Base-by-base conservation (phyloP, 768 basidiomycete species). In the Mycena amicta region DNA sequence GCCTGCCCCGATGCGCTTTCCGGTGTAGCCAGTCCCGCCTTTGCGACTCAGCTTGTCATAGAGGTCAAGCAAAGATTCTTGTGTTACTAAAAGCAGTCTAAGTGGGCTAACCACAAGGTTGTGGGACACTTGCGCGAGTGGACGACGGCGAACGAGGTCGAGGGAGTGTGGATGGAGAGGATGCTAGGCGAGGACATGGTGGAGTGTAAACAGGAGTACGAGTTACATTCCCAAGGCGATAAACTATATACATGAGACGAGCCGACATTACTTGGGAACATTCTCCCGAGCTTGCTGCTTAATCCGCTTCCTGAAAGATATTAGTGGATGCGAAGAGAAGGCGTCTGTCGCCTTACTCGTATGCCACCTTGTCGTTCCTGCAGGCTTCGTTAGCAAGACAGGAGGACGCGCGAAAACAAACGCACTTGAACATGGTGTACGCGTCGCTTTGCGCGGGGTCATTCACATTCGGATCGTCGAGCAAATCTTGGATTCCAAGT, bases 361-460 rank as follows among this genome's bases (percentile, higher is more conserved):
- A 98, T 27, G 93, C 94, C 20, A 80, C 76, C 67, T 92, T 92
- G 77, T 98, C 96, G 69, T 95, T 98, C 80, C 95, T 97, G 50
- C 28, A 13, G 45, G 8, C 59, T 69, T 29, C 69, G 55, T 43
- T 33, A 30, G 50, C 22, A 31, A 28, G 53, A 59, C 15, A 30
- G 26, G 13, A 43, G 27, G 53, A 28, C n/a, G 23, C 41, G 39
- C 45, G 18, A 33, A 45, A 41, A 23, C 25, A 3, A 23, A 78
- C 93, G 67, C 66, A 96, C 95, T 96, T 97, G 83, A 95, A 98
- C 88, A 97, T 92, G 29, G 93, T 95, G 74, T 98, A 98, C 12
- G 97, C 97, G 66, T 98, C 96, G 55, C 95, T 94, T 71, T 99
- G 97, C 1, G 97, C 97, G 5, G 97, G 97, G 75, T 99, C 97